Conservation (phyloP, 2,329 filamentous ascomycete genomes). For the Talaromyces sp. region DNA sequence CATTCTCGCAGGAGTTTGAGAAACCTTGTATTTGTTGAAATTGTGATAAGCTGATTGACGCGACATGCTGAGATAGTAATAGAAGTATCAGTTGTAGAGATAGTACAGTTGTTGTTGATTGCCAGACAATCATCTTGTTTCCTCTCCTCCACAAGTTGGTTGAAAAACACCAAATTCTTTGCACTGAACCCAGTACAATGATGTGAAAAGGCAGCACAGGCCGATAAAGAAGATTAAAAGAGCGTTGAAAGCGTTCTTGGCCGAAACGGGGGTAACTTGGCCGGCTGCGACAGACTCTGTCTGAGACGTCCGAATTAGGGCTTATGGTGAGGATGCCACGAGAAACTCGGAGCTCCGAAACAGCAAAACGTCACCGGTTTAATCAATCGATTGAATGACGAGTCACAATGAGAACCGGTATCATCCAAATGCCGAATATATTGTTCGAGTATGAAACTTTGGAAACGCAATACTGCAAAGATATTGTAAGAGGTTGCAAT, state of each 20-base stretch:
- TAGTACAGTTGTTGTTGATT: not conserved
- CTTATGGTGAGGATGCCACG: not conserved
- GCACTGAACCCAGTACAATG: not conserved
- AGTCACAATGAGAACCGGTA: not conserved
- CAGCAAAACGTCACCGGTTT: not conserved
- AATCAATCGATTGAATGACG: not conserved
- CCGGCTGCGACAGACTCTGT: conserved; percentile 3
- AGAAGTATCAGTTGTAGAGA: conserved; percentile 6
- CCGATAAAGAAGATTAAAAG: not conserved
- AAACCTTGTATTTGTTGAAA: conserved; percentile 21
- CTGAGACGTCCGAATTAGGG: conserved; percentile 5
- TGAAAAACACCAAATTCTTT: not conserved
- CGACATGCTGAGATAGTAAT: not conserved
- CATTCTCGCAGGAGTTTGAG: conserved; percentile 11
- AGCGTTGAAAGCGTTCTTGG: not conserved
- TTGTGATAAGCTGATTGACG: conserved; percentile 20
- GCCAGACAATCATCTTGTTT: conserved; percentile 5
- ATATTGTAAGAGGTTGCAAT: conserved; percentile 1
- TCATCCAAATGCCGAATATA: not conserved
- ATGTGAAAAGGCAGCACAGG: not conserved
- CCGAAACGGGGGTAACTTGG: not conserved
- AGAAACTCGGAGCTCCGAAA: not conserved
- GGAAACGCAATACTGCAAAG: not conserved
- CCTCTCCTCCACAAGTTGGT: not conserved
- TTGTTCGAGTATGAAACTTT: not conserved